Evolutionary conservation across 1,284 basidiomycete genomes (phyloP).

Genomic region (Sparassis latifolia): DNA sequence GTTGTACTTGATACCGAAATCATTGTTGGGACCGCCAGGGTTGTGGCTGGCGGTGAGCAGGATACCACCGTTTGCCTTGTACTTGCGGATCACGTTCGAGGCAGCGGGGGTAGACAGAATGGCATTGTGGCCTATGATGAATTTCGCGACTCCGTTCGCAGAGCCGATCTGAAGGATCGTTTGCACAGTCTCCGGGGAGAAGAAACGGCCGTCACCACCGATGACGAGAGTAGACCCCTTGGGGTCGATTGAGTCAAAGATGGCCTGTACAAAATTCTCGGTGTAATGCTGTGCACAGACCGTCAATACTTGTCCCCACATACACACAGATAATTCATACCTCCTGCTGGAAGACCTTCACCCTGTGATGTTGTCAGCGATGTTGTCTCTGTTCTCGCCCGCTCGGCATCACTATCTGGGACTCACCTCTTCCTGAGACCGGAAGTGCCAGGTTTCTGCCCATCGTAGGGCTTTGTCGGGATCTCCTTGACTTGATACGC

Average conservation of each 20-base stretch:
- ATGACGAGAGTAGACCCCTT: conserved; percentile 87
- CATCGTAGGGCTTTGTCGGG: conserved; percentile 72
- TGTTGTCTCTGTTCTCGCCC: conserved; percentile 1
- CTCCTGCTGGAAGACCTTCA: conserved; percentile 90
- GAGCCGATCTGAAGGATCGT: conserved; percentile 89
- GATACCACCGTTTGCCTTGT: conserved; percentile 96
- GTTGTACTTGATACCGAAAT: conserved; percentile 99
- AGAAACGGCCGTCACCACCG: conserved; percentile 96
- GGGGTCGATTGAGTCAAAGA: conserved; percentile 84
- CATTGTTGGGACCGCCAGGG: conserved; percentile 93
- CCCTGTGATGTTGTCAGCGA: conserved; percentile 40
- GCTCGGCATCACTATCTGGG: not conserved
- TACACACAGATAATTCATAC: conserved; percentile 31
- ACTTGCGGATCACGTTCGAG: conserved; percentile 91
- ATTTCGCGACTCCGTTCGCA: conserved; percentile 84
- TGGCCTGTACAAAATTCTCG: conserved; percentile 97
- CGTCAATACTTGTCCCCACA: not conserved
- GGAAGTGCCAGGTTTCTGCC: conserved; percentile 94
- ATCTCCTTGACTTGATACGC: conserved; percentile 50
- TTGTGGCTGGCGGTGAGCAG: conserved; percentile 98
- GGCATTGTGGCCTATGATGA: conserved; percentile 84
- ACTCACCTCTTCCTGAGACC: conserved; percentile 85
- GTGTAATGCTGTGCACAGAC: conserved; percentile 77
- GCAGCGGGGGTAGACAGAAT: conserved; percentile 97
- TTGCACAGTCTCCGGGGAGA: conserved; percentile 85